phyloP scores from a whole-genome alignment of 2,329 filamentous ascomycete species.

The Botrytis galanthina region DNA sequence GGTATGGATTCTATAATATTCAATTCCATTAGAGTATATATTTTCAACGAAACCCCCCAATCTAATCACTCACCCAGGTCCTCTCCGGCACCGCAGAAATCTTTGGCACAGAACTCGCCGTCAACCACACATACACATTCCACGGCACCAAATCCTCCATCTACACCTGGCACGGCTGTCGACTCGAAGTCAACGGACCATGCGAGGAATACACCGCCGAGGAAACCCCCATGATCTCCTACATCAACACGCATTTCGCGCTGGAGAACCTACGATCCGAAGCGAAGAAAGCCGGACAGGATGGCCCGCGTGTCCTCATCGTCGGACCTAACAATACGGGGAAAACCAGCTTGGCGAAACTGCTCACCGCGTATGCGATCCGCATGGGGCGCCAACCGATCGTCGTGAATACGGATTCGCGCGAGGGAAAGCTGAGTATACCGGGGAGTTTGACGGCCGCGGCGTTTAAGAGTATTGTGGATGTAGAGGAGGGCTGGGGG shows the following conservation, averaged over 20 bases:
- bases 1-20: constrained; percentile 39
- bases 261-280: constrained; percentile 70
- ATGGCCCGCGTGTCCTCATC: constrained; percentile 80
- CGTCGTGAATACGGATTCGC: constrained; percentile 80
- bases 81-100: constrained; percentile 83
- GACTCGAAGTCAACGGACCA: constrained; percentile 68
- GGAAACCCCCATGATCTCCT: constrained; percentile 77
- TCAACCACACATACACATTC: constrained; percentile 77
- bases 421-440: constrained; percentile 73
- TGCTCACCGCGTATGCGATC: constrained; percentile 75
- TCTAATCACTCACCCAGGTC: constrained; percentile 52
- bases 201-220: constrained; percentile 64
- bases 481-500: constrained; percentile 86
- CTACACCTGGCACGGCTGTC: constrained; percentile 88
- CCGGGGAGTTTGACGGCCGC: constrained; percentile 82
- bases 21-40: background rate
- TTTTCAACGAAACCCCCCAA: constrained; percentile 6
- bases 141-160: constrained; percentile 81
- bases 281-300: constrained; percentile 48
- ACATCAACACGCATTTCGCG: constrained; percentile 84
- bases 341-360: constrained; percentile 79
- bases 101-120: constrained; percentile 90
- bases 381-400: constrained; percentile 72
- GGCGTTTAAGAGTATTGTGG: constrained; percentile 83
- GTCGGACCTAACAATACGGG: constrained; percentile 75